Conservation (phyloP, 768 basidiomycete genomes). For the Tulasnella sp. region DNA sequence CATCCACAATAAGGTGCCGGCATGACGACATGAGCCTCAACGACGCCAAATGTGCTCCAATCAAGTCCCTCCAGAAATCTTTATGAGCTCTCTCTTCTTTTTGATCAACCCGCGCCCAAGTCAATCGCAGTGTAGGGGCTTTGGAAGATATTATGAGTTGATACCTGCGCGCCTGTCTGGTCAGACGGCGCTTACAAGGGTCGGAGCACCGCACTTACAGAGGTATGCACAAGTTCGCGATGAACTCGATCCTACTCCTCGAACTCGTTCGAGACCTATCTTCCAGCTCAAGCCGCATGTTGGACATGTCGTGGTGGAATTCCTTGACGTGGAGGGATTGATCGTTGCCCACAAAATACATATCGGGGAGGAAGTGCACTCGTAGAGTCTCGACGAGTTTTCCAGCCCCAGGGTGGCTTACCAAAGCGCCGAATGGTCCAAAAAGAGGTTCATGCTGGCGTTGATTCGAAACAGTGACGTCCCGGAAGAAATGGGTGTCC, state of each 20-base stretch:
- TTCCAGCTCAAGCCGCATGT: conserved; percentile 10
- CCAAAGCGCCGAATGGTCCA: conserved; percentile 13
- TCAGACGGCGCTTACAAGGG: not conserved
- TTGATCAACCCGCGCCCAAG: not conserved
- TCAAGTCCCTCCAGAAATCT: conserved; percentile 26
- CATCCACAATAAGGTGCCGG: conserved; percentile 21
- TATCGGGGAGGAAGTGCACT: conserved; percentile 17
- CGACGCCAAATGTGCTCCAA: conserved; percentile 28
- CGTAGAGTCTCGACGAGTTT: conserved; percentile 26
- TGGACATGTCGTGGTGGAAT: conserved; percentile 27
- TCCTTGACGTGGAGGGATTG: conserved; percentile 22
- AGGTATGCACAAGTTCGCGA: conserved; percentile 24
- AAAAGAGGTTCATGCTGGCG: conserved; percentile 21
- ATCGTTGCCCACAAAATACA: not conserved
- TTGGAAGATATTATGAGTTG: conserved; percentile 8
- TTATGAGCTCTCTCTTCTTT: not conserved
- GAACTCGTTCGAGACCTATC: not conserved
- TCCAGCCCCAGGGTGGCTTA: not conserved
- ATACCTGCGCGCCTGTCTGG: not conserved
- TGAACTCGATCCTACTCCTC: conserved; percentile 5
- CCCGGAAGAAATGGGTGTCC: conserved; percentile 18
- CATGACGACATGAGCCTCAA: conserved; percentile 18
- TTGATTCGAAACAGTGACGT: conserved; percentile 19
- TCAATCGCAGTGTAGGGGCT: conserved; percentile 18
- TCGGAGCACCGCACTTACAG: not conserved